These are phyloP conservation scores for Yamadazyma songkhlaensis DNA, from an alignment of 1,139 yeast genomes.

Conservation along the genomic window DNA sequence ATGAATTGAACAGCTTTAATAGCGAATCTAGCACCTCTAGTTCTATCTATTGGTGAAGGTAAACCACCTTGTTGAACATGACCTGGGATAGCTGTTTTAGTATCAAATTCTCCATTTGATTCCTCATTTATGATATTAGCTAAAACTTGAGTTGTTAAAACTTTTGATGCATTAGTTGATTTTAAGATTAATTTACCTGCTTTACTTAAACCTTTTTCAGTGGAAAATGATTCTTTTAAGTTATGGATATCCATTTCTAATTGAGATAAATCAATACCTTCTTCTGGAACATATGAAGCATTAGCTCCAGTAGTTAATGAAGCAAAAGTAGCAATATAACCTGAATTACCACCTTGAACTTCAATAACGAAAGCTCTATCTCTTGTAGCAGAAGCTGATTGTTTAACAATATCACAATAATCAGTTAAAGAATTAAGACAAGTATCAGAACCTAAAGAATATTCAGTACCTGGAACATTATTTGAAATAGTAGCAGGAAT, in stretches of 20 bases:
- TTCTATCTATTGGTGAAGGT: constrained; percentile 94
- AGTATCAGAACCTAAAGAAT: constrained; percentile 90
- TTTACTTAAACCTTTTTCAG: constrained; percentile 77
- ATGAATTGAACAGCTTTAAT: constrained; percentile 84
- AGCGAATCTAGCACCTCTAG: constrained; percentile 87
- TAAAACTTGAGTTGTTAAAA: constrained; percentile 62
- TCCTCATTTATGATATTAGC: constrained; percentile 68
- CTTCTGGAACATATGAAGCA: constrained; percentile 91
- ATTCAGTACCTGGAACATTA: constrained; percentile 96
- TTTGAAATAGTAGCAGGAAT: constrained; percentile 93
- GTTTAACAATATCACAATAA: constrained; percentile 94
- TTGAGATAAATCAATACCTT: constrained; percentile 59
- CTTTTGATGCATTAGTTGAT: constrained; percentile 67
- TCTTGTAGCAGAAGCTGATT: constrained; percentile 91
- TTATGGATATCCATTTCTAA: constrained; percentile 20
- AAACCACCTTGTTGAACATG: constrained; percentile 96
- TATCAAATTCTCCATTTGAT: constrained; percentile 66
- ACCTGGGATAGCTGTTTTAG: constrained; percentile 77
- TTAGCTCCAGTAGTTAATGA: constrained; percentile 92
- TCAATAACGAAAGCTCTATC: constrained; percentile 95
- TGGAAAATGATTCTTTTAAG: constrained; percentile 63
- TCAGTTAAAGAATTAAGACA: constrained; percentile 86
- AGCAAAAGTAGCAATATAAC: constrained; percentile 84
- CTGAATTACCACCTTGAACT: constrained; percentile 96
- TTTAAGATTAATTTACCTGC: constrained; percentile 73